phyloP scores from a whole-genome alignment of 1,284 basidiomycete genomes.

The Puccinia coronata region DNA sequence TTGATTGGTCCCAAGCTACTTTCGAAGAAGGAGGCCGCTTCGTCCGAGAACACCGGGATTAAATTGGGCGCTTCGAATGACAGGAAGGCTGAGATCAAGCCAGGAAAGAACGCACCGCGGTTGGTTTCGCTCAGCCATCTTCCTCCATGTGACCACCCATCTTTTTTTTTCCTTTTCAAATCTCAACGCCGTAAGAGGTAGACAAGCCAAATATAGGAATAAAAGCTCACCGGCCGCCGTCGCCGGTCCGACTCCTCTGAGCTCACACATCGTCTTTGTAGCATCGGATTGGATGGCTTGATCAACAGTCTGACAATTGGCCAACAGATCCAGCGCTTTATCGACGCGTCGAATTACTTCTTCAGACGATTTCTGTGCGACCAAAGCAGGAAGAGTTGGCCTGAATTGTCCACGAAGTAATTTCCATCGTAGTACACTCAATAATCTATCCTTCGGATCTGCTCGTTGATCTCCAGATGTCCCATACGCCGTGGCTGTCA shows the following conservation, averaged over 20 bases:
- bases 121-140: neutral
- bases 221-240: slow-evolving; percentile 40
- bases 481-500: neutral
- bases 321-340: slow-evolving; percentile 7
- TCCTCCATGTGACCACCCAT: too few relatives aligned
- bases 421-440: slow-evolving; percentile 37
- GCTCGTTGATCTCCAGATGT: neutral
- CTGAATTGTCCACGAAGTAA: slow-evolving; percentile 24
- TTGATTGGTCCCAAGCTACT: neutral
- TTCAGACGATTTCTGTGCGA: slow-evolving; percentile 20
- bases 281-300: slow-evolving; percentile 13
- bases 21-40: slow-evolving; percentile 34
- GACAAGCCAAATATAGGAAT: neutral
- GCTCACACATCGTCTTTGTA: slow-evolving; percentile 23
- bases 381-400: slow-evolving; percentile 10
- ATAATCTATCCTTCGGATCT: neutral
- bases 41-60: slow-evolving; percentile 41
- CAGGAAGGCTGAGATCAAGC: slow-evolving; percentile 27
- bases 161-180: neutral
- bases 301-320: neutral
- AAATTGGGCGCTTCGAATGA: slow-evolving; percentile 35
- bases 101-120: neutral
- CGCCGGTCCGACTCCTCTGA: slow-evolving; percentile 39
- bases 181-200: neutral
- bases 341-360: neutral